phyloP scores from a whole-genome alignment of 148 eudicot genomes.

The Amaranthus cruentus region DNA sequence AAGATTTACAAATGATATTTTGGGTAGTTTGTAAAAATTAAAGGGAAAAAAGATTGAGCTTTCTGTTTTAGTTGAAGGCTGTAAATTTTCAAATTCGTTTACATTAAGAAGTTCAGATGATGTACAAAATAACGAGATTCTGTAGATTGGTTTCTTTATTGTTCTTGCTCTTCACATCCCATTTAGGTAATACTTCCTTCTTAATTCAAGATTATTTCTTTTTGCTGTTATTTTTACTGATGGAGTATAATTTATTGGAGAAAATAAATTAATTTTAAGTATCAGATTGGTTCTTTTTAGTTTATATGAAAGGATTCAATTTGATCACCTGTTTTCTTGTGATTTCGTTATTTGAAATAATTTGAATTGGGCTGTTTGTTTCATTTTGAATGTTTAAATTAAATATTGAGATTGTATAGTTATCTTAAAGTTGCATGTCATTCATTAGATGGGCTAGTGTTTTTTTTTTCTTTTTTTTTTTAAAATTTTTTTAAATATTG shows the following conservation, averaged over 20 bases:
- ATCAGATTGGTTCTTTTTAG: no score
- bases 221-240: neutral
- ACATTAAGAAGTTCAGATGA: neutral
- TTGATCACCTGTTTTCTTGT: neutral
- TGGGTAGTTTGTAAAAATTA: no score
- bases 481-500: no score
- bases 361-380: neutral
- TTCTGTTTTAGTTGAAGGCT: slow-evolving; percentile 6
- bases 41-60: slow-evolving; percentile 2
- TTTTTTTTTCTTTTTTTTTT: no score
- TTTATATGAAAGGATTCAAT: neutral
- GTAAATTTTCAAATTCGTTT: neutral
- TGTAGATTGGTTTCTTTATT: slow-evolving; percentile 6
- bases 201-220: neutral
- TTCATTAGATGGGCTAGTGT: no score
- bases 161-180: slow-evolving; percentile 17
- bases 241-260: neutral
- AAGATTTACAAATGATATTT: neutral
- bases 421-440: no score
- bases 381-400: neutral
- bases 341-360: neutral
- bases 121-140: slow-evolving; percentile 15
- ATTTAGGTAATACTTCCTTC: slow-evolving; percentile 10
- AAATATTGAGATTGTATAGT: no score
- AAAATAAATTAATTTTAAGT: neutral